Evolutionary conservation across 2,329 filamentous ascomycete genomes (phyloP).

Genomic region (Aureobasidium subglaciale): DNA sequence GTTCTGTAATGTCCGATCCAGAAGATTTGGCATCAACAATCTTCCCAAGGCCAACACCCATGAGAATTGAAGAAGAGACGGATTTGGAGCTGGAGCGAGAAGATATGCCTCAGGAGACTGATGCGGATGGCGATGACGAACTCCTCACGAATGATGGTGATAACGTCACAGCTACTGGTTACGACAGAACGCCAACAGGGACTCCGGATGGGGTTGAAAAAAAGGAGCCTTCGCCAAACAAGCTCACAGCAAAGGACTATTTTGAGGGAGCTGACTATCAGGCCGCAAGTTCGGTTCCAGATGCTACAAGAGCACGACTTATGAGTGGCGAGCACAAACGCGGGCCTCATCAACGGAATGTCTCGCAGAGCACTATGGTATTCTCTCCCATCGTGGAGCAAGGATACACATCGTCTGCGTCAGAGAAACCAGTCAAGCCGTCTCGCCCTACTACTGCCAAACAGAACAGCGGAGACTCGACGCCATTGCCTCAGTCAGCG

Average conservation of each 20-base stretch:
- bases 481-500: constrained; percentile 27
- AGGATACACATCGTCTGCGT: constrained; percentile 22
- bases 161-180: constrained; percentile 30
- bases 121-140: constrained; percentile 85
- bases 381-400: constrained; percentile 58
- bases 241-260: not conserved
- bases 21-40: constrained; percentile 38
- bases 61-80: constrained; percentile 41
- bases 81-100: constrained; percentile 31
- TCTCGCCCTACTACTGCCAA: constrained; percentile 22
- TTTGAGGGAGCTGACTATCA: constrained; percentile 2
- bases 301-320: constrained; percentile 9
- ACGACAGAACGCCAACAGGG: constrained; percentile 15
- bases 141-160: constrained; percentile 71
- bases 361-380: constrained; percentile 76
- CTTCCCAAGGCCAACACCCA: constrained; percentile 32
- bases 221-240: not conserved
- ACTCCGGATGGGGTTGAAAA: constrained; percentile 14
- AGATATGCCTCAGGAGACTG: constrained; percentile 55
- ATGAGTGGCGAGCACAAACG: constrained; percentile 17
- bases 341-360: constrained; percentile 57
- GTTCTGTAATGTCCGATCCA: constrained; percentile 52
- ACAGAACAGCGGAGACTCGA: constrained; percentile 29
- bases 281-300: not conserved
- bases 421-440: not conserved